phyloP scores from a whole-genome alignment of 495 filamentous ascomycete genomes.

The Wilcoxina mikolae region DNA sequence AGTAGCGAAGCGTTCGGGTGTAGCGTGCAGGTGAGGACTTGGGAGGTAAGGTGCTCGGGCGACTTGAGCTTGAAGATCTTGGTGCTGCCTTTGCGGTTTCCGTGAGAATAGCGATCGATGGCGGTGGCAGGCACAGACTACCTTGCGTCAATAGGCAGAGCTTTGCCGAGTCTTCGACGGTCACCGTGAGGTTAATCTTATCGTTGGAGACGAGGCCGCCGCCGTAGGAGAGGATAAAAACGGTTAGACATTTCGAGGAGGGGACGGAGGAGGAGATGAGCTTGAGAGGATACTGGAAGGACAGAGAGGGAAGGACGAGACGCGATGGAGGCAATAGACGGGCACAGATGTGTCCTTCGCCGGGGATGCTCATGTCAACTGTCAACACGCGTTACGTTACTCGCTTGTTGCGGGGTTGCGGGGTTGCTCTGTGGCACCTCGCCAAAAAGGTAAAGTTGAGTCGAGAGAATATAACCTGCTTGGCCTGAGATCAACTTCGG shows the following conservation, averaged over 20 bases:
- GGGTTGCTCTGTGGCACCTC: no score
- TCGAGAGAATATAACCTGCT: no score
- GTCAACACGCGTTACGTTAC: no score
- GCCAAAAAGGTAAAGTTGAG: no score
- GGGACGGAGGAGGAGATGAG: constrained; percentile 55
- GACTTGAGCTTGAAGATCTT: constrained; percentile 76
- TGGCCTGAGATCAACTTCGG: constrained; percentile 20
- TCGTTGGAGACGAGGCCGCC: constrained; percentile 85
- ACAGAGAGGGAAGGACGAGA: constrained; percentile 57
- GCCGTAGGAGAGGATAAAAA: constrained; percentile 88
- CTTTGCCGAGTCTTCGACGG: constrained; percentile 47
- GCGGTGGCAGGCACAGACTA: not conserved
- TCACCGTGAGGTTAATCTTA: constrained; percentile 54
- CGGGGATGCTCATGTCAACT: constrained; percentile 32
- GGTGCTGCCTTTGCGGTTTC: constrained; percentile 44
- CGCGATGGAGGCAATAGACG: constrained; percentile 54
- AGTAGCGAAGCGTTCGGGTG: constrained; percentile 52
- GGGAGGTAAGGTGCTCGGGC: constrained; percentile 45
- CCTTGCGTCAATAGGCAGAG: constrained; percentile 79
- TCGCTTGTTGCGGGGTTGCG: no score
- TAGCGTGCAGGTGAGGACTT: constrained; percentile 51
- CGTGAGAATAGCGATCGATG: not conserved
- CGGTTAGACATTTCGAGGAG: constrained; percentile 41
- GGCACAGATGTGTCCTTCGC: constrained; percentile 62
- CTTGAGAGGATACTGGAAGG: constrained; percentile 89